phyloP scores from a whole-genome alignment of 495 filamentous ascomycete genomes.

The Podospora tetraspora region DNA sequence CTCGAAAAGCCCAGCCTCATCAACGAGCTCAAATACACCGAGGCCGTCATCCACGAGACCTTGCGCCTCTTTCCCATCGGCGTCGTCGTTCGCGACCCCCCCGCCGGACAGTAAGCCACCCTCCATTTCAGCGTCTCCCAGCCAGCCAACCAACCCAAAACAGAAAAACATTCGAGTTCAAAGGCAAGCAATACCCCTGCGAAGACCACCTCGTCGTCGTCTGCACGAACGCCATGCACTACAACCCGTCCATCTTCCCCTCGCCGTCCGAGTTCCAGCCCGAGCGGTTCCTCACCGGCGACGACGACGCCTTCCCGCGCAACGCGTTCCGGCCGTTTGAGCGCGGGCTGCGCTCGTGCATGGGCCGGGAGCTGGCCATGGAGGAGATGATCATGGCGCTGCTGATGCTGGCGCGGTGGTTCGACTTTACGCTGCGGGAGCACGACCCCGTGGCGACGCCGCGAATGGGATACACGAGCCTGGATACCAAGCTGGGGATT shows the following conservation, averaged over 20 bases:
- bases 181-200: conserved; percentile 3
- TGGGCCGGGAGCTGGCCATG: conserved; percentile 44
- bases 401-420: conserved; percentile 37
- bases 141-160: background rate
- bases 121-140: too few species aligned
- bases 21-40: conserved; percentile 1
- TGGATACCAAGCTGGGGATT: conserved; percentile 9
- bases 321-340: conserved; percentile 37
- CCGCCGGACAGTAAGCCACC: background rate
- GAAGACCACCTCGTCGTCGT: background rate
- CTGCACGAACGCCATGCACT: conserved; percentile 7
- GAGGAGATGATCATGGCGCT: conserved; percentile 38
- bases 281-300: background rate
- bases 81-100: background rate
- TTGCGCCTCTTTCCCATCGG: conserved; percentile 7
- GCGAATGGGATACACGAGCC: background rate
- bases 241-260: conserved; percentile 6
- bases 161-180: conserved; percentile 6
- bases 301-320: conserved; percentile 4
- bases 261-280: background rate
- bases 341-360: conserved; percentile 41
- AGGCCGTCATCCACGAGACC: conserved; percentile 7
- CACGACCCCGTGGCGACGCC: conserved; percentile 23
- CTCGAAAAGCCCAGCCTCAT: background rate
- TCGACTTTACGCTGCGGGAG: conserved; percentile 32